phyloP scores from a whole-genome alignment of 2,329 filamentous ascomycete genomes.

The Dactylellina haptotyla region DNA sequence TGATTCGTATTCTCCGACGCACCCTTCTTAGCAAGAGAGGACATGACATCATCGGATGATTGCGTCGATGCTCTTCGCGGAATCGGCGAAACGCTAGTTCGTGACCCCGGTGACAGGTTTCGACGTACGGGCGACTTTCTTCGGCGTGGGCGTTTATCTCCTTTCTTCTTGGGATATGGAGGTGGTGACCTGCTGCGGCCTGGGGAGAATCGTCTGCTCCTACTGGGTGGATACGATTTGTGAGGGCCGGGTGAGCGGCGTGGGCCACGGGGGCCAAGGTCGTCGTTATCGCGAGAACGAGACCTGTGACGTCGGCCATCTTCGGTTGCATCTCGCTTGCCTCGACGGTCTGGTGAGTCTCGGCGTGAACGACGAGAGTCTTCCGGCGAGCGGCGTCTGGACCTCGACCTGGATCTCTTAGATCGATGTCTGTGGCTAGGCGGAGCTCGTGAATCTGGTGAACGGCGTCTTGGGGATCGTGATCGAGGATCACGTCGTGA shows the following conservation, averaged over 20 bases:
- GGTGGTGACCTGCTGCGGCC: conserved; percentile 36
- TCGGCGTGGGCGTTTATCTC: conserved; percentile 40
- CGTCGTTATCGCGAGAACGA: conserved; percentile 36
- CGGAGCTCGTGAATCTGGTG: conserved; percentile 24
- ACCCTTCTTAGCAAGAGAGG: conserved; percentile 26
- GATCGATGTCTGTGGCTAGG: conserved; percentile 34
- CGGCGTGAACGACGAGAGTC: conserved; percentile 22
- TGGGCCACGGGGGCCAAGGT: conserved; percentile 3
- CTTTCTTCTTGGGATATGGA: conserved; percentile 14
- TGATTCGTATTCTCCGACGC: background rate
- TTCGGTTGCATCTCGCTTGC: conserved; percentile 22
- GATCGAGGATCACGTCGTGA: conserved; percentile 38
- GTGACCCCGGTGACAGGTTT: conserved; percentile 27
- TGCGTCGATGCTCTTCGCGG: conserved; percentile 32
- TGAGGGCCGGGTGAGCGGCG: conserved; percentile 18
- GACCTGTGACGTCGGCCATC: conserved; percentile 22
- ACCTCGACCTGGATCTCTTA: conserved; percentile 37
- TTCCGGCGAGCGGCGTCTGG: conserved; percentile 33
- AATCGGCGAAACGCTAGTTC: conserved; percentile 31
- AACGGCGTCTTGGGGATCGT: conserved; percentile 37
- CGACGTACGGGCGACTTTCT: conserved; percentile 36
- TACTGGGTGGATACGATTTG: conserved; percentile 1
- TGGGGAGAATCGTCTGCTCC: conserved; percentile 22
- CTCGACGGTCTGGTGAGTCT: conserved; percentile 27
- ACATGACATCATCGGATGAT: conserved; percentile 38